Evolutionary conservation across 2,329 filamentous ascomycete genomes (phyloP).

Genomic region (Colletotrichum sojae): DNA sequence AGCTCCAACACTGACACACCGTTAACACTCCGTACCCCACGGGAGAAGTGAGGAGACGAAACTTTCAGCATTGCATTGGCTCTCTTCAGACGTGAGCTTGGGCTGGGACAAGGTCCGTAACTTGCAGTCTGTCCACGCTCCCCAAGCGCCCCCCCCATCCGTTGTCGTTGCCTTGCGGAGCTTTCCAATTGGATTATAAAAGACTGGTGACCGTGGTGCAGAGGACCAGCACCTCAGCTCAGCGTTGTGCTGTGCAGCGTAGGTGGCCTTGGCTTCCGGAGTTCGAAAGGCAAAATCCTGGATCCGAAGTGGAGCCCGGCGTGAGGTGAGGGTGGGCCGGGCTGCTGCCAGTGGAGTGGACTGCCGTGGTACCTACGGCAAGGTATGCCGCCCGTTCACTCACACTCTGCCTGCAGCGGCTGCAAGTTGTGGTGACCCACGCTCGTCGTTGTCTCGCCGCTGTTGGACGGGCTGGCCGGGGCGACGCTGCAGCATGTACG

Average conservation of each 20-base stretch:
- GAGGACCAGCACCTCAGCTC: no score
- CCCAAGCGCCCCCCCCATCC: slow-evolving; percentile 7
- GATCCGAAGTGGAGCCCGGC: slow-evolving; percentile 29
- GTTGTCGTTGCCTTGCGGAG: slow-evolving; percentile 6
- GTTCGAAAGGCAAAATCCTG: slow-evolving; percentile 32
- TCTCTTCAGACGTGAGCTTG: slow-evolving; percentile 32
- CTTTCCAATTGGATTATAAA: neutral
- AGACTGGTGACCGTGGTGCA: no score
- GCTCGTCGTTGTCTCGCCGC: neutral
- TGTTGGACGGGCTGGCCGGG: neutral
- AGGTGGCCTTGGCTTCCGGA: slow-evolving; percentile 23
- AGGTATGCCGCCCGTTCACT: slow-evolving; percentile 1
- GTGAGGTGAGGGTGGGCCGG: slow-evolving; percentile 21
- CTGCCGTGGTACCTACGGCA: slow-evolving; percentile 10
- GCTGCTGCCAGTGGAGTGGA: slow-evolving; percentile 6
- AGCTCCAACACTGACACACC: slow-evolving; percentile 6
- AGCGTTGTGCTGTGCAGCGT: slow-evolving; percentile 12
- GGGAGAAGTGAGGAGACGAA: slow-evolving; percentile 11
- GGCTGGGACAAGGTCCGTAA: slow-evolving; percentile 7
- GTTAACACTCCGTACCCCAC: slow-evolving; percentile 29
- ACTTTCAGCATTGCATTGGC: slow-evolving; percentile 29
- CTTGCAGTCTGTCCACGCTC: no score
- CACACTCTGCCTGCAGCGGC: slow-evolving; percentile 27
- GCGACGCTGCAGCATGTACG: neutral
- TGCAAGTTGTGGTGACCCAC: slow-evolving; percentile 12